phyloP scores from a whole-genome alignment of 164 flowering plant species.

The Malania oleifera region DNA sequence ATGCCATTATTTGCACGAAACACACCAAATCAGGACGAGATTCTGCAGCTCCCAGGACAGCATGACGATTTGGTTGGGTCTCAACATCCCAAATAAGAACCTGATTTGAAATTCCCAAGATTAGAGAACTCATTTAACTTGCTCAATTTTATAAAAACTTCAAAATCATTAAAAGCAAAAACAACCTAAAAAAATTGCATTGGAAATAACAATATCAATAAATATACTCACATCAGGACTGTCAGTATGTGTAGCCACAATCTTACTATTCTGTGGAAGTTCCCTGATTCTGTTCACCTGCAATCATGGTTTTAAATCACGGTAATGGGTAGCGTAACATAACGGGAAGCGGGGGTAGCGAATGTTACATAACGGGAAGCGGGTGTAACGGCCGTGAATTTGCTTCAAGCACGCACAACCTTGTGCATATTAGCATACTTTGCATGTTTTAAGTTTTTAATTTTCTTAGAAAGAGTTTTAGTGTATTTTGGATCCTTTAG shows the following conservation, averaged over 20 bases:
- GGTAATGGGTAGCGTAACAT: too few species aligned
- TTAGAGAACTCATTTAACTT: conserved; percentile 1
- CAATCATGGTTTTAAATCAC: too few species aligned
- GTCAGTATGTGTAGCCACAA: conserved; percentile 96
- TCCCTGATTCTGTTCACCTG: conserved; percentile 98
- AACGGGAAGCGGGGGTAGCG: too few species aligned
- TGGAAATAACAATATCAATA: not conserved
- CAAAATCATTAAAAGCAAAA: not conserved
- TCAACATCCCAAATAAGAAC: conserved; percentile 97
- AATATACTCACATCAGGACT: conserved; percentile 83
- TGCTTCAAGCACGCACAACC: too few species aligned
- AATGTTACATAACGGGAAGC: too few species aligned
- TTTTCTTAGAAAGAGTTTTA: too few species aligned
- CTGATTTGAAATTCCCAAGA: conserved; percentile 26
- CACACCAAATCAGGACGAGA: conserved; percentile 89
- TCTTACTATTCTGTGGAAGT: conserved; percentile 79
- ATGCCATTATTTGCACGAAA: too few species aligned
- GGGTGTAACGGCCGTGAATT: too few species aligned
- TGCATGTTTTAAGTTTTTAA: too few species aligned
- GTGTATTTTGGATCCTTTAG: too few species aligned
- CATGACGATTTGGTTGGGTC: conserved; percentile 91
- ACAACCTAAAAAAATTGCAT: not conserved
- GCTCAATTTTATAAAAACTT: not conserved
- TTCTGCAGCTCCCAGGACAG: conserved; percentile 73
- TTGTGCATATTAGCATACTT: too few species aligned